Percentiles rank a stretch among this genome's conserved stretches.
Evolutionary conservation across 2,329 filamentous ascomycete genomes (phyloP).

Genomic region (Teratosphaeria nubilosa): DNA sequence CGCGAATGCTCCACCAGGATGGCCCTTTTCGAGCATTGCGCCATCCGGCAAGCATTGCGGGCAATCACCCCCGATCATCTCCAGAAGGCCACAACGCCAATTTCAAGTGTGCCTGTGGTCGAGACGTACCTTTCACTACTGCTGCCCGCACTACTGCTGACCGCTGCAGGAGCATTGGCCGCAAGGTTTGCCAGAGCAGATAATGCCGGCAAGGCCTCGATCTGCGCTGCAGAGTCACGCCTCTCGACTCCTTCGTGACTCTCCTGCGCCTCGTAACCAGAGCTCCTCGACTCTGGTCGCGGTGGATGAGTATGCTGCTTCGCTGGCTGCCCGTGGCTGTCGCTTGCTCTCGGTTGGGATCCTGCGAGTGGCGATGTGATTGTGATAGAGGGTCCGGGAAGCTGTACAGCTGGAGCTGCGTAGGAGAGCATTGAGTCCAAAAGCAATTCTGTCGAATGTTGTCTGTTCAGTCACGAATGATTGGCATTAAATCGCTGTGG

Average conservation of each 20-base stretch:
- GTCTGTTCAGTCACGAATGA: not conserved
- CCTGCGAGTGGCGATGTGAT: slow-evolving; percentile 12
- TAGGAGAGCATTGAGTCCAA: slow-evolving; percentile 36
- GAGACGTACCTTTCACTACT: not conserved
- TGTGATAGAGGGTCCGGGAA: slow-evolving; percentile 9
- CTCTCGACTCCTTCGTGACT: not conserved
- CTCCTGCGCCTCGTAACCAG: not conserved
- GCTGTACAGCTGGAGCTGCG: slow-evolving; percentile 14
- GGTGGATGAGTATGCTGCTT: not conserved
- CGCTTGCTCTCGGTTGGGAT: slow-evolving; percentile 2
- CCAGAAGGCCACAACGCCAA: not conserved
- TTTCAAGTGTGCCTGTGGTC: not conserved
- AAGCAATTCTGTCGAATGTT: not conserved
- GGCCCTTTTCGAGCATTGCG: too few species aligned
- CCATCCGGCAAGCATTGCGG: not conserved
- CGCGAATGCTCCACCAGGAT: not conserved
- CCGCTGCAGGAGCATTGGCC: slow-evolving; percentile 14
- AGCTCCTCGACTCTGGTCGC: not conserved
- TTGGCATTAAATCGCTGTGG: not conserved
- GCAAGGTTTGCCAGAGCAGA: slow-evolving; percentile 17
- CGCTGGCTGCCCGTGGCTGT: not conserved
- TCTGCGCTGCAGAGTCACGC: slow-evolving; percentile 1
- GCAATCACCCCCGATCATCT: not conserved
- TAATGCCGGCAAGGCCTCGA: slow-evolving; percentile 27
- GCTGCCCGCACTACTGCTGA: not conserved